A percentile compares a stretch with the other conserved stretches of the same genome.
Evolutionary conservation across 179 eudicot species (phyloP).

Genomic region (Camellia oleifera): DNA sequence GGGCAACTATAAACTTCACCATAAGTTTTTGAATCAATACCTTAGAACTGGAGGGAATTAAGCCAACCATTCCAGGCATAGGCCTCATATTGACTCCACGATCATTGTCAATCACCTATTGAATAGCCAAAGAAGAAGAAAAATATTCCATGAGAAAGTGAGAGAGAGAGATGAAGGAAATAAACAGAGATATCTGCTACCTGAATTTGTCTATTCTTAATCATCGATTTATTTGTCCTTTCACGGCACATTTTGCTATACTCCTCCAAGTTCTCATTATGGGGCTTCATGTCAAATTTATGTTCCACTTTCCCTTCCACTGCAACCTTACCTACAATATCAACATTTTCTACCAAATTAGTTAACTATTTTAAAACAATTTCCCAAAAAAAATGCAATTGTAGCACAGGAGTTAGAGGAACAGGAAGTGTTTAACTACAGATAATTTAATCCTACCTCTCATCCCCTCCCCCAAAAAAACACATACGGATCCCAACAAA

Average conservation of each 20-base stretch:
- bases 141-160: neutral
- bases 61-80: constrained; percentile 87
- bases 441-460: too few species aligned
- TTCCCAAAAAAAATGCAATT: too few species aligned
- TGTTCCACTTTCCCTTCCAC: constrained; percentile 88
- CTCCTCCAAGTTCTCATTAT: constrained; percentile 74
- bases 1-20: neutral
- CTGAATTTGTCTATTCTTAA: constrained; percentile 82
- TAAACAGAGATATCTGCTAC: constrained; percentile 21
- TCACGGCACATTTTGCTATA: constrained; percentile 88
- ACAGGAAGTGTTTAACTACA: too few species aligned
- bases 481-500: too few species aligned
- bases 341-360: neutral
- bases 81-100: constrained; percentile 90
- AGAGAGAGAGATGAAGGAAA: neutral
- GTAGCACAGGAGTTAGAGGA: too few species aligned
- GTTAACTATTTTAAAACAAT: too few species aligned
- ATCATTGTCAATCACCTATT: constrained; percentile 77
- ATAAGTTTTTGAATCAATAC: constrained; percentile 25
- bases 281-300: constrained; percentile 93
- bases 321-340: constrained; percentile 56
- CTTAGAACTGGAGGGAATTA: constrained; percentile 54
- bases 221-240: constrained; percentile 86
- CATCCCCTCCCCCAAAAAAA: neutral
- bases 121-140: constrained; percentile 9